Evolutionary conservation across 192 early-diverging fungal species (phyloP).

Genomic region (Podila horticola): DNA sequence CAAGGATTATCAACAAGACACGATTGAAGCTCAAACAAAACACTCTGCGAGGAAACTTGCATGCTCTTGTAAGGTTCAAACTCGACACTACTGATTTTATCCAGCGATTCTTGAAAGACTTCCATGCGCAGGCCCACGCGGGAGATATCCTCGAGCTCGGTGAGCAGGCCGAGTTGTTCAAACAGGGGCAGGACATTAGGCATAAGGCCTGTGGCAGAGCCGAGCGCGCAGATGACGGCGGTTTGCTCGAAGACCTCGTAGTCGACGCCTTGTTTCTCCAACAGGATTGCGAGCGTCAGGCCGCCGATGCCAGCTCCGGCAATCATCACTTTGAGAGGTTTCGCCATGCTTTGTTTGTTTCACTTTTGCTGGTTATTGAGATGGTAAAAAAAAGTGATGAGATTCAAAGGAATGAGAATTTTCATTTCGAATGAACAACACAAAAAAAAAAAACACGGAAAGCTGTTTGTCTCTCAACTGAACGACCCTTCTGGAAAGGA

Average conservation of each 20-base stretch:
- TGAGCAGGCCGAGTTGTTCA: conserved; percentile 25
- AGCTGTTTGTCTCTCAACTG: too few species aligned
- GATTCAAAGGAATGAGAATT: too few species aligned
- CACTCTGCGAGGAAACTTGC: neutral
- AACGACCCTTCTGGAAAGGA: too few species aligned
- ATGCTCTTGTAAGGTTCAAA: neutral
- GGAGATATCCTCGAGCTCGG: conserved; percentile 5
- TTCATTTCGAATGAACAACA: too few species aligned
- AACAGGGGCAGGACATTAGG: conserved; percentile 13
- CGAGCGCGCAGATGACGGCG: neutral
- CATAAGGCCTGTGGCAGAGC: conserved; percentile 4
- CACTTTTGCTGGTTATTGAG: too few species aligned
- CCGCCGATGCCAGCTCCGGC: conserved; percentile 18
- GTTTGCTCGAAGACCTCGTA: conserved; percentile 15
- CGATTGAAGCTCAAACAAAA: neutral
- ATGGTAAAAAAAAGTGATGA: too few species aligned
- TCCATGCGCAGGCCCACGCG: neutral
- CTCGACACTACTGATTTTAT: neutral
- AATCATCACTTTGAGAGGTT: conserved; percentile 10
- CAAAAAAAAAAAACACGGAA: too few species aligned
- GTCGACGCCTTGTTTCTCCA: conserved; percentile 10
- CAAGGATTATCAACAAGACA: too few species aligned
- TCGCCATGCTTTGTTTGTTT: neutral
- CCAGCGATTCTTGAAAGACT: conserved; percentile 6
- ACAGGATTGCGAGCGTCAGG: conserved; percentile 13